phyloP scores from a whole-genome alignment of 805 yeast species.

The Schwanniomyces polymorphus region DNA sequence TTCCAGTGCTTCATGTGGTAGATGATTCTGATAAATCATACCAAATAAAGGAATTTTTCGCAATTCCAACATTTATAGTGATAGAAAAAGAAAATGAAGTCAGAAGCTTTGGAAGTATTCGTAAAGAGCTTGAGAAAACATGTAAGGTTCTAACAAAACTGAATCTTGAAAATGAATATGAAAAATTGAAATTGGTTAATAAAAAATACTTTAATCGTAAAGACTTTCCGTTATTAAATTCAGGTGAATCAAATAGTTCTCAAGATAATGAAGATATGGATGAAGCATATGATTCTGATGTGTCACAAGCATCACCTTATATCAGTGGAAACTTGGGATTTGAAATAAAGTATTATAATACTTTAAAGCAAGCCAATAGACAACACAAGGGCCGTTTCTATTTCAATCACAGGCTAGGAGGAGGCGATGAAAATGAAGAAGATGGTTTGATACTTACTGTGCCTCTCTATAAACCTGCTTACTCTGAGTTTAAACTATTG shows the following conservation, averaged over 20 bases:
- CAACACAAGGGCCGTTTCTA: background rate
- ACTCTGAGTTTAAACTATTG: slow-evolving; percentile 39
- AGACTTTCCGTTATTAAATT: slow-evolving; percentile 36
- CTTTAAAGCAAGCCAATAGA: slow-evolving; percentile 8
- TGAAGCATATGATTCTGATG: slow-evolving; percentile 45
- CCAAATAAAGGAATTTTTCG: slow-evolving; percentile 53
- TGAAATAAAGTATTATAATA: slow-evolving; percentile 41
- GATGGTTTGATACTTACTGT: slow-evolving; percentile 32
- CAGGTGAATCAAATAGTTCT: slow-evolving; percentile 13
- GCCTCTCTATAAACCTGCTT: slow-evolving; percentile 44
- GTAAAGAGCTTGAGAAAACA: slow-evolving; percentile 52
- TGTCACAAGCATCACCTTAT: slow-evolving; percentile 54
- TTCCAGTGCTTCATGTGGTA: slow-evolving; percentile 58
- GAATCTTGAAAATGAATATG: slow-evolving; percentile 21
- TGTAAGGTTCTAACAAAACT: slow-evolving; percentile 22
- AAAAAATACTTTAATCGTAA: slow-evolving; percentile 19
- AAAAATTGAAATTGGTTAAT: slow-evolving; percentile 13
- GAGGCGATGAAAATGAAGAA: slow-evolving; percentile 17
- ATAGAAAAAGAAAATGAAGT: slow-evolving; percentile 50
- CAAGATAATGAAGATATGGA: slow-evolving; percentile 9
- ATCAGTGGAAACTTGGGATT: slow-evolving; percentile 51
- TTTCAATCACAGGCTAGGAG: slow-evolving; percentile 5
- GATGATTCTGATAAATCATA: slow-evolving; percentile 36
- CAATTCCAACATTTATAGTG: slow-evolving; percentile 73
- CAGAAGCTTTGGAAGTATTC: slow-evolving; percentile 55